phyloP scores from a whole-genome alignment of 225 moss, liverwort and hornwort genomes.

The Physcomitrellopsis africana region DNA sequence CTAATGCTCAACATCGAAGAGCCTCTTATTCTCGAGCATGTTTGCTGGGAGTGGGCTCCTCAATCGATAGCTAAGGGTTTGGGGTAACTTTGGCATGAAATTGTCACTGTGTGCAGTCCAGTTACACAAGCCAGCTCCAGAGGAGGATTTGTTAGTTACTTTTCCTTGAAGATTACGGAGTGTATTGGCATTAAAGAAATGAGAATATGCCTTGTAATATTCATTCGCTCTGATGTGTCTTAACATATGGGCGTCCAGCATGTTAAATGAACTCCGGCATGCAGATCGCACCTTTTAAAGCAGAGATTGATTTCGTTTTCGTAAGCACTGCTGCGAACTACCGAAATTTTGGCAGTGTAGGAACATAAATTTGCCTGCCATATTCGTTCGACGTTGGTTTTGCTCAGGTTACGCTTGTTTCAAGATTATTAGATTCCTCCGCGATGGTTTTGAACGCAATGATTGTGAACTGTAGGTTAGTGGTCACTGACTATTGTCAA shows the following conservation, averaged over 20 bases:
- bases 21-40: neutral
- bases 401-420: neutral
- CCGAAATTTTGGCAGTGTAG: neutral
- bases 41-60: neutral
- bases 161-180: neutral
- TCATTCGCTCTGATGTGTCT: neutral
- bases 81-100: neutral
- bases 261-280: neutral
- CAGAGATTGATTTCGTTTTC: neutral
- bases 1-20: neutral
- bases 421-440: neutral
- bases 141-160: neutral
- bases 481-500: neutral
- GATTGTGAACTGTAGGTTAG: neutral
- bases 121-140: neutral
- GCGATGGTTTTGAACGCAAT: neutral
- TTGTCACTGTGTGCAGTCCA: slow-evolving; percentile 1
- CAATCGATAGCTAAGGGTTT: slow-evolving; percentile 19
- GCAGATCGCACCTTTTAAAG: neutral
- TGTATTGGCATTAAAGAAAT: neutral
- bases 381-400: neutral
- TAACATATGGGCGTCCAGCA: neutral
- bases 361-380: neutral
- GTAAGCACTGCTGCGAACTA: neutral
- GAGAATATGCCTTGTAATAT: neutral